Evolutionary conservation across 768 basidiomycete species (phyloP), one percentile per base, ranked within the genome.

Genomic region (Austroboletus eburneus): DNA sequence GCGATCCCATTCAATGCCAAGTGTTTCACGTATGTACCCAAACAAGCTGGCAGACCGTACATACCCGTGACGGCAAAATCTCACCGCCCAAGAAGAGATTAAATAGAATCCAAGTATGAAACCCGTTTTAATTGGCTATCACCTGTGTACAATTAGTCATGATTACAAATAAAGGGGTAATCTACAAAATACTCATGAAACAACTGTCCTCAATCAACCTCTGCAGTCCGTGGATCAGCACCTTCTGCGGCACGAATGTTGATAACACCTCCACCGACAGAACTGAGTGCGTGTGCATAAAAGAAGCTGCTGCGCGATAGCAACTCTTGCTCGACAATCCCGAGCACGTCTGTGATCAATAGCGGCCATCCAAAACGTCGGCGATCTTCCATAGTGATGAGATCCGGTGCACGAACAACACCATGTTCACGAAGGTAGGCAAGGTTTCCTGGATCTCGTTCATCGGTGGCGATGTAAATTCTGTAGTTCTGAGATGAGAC

Each of bases 321-420:
- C 43, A 76, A 51, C 17, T 65, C 65, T 57, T 76, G 74, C 51
- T 75, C 73, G 27, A 75, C 64, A 17, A 76, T 50, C 8, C 67
- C 71, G 14, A 70, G 61, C 9, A 75, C 65, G 44, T 75, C 74
- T 46, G 71, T 71, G 48, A 75, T 38, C 45, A 76, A 46, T 39
- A 75, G 35, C 9, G 67, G 62, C 74, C 74, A 76, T 5, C 72
- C 73, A 39, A 71, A 69, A 9, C 48, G 60, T 37, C 69, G 62
- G 10, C 69, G 65, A 46, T 76, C 74, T 39, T 72, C 69, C 5
- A 67, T 54, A 1, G 72, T 72, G 45, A 76, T 57, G 29, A 76
- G 61, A 48, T 76, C 75, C 14, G 57, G 16, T 38, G 75, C 61
- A 24, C 72, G 57, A 27, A 76, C 42, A 1, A 64, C 74, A 7